Base-by-base conservation (phyloP, 2,329 filamentous ascomycete species). In the Chalaropsis ovoidea region DNA sequence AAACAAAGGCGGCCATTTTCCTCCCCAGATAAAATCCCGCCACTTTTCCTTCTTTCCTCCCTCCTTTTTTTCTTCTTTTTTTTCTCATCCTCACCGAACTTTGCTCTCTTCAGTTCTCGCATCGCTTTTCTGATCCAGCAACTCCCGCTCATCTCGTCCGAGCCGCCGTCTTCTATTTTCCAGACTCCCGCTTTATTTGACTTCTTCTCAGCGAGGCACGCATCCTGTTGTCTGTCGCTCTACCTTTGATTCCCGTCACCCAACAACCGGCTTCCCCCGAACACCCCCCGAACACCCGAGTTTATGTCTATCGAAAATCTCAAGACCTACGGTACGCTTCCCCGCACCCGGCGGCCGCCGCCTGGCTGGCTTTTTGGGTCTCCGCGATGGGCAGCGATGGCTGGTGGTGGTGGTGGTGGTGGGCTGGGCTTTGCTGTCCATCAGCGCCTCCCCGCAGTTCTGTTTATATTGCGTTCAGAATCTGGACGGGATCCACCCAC, bases 271-370 rank as follows among this genome's bases (percentile, higher is more conserved):
- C 81, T 78, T 81, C 80, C 81, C 79, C 76, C 76, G 73, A 77
- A 76, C 72, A 78, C 79, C 81, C 81, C 78, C 73, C 75, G 75
- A 83, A 86, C 85, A 84, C 82, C 81, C 86, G 86, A 88, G 87
- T 92, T 90, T 92, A 94, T 94, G 90, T 94, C 90, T 86, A 94
- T 94, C 89, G 89, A 94, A 91, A 95, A 95, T 85, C 88, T 95
- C 81, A 94, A 94, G 86, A 86, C 87, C 83, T 90, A 90, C 86
- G 89, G 89, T 94, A 81, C 76, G 89, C 47, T 35, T 41, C 24
- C 15, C n/a, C 17, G 10, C 6, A 43, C 27, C 17, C 13, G 24
- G 7, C 15, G 6, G 31, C 27, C 15, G 19, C 10, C 22, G 15
- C 27, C 10, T 7, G 8, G 24, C 52, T 15, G 15, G 22, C 3